Base-by-base conservation (phyloP, 495 filamentous ascomycete species). In the Penicillium tannophilum region DNA sequence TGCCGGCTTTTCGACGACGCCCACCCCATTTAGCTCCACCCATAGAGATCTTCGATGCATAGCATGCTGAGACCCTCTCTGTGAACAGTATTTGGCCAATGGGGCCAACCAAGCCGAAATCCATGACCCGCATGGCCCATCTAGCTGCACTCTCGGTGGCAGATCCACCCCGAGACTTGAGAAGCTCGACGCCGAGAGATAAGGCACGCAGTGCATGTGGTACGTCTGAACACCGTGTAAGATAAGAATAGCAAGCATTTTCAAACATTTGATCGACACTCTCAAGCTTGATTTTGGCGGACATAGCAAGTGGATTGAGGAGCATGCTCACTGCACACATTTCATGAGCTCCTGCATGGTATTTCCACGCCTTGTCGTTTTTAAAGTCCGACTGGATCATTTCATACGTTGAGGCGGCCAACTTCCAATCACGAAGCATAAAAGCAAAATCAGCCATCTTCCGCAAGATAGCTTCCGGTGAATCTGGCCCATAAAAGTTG, bases 281-380 rank as follows among this genome's bases (percentile, higher is more conserved):
- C 54, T 98, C 95, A 10, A 88, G 72, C 66, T 91, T 85, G 44
- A 81, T 84, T 64, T 89, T 96, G 19, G 86, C 84, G 2, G 85
- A 85, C 58, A 90, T 80, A 24, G 82, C 80, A 53, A 88, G 83
- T 20, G 88, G 86, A 63, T 86, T 86, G 24, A 98, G 75, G 35
- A 98, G 83, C 35, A 88, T 84, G 59, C 87, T 89, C 4, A 97
- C 79, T 12, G 90, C 94, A 5, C 87, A 84, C 92, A 98, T 97
- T 75, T 98, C 94, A 70, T 92, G 88, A 14, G 90, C 88, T 1
- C 89, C 92, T 0, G 95, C 94, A 68, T 97, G 91, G 62, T 97
- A 92, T 63, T 82, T 89, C 94, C 95, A 98, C 1, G 94, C 94
- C 72, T 97, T 97, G 70, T 98, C 93, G 67, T 93, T 93, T 56